These are phyloP conservation scores for Rhizopogon vinicolor DNA, from an alignment of 768 basidiomycete genomes.

Conservation along the genomic window DNA sequence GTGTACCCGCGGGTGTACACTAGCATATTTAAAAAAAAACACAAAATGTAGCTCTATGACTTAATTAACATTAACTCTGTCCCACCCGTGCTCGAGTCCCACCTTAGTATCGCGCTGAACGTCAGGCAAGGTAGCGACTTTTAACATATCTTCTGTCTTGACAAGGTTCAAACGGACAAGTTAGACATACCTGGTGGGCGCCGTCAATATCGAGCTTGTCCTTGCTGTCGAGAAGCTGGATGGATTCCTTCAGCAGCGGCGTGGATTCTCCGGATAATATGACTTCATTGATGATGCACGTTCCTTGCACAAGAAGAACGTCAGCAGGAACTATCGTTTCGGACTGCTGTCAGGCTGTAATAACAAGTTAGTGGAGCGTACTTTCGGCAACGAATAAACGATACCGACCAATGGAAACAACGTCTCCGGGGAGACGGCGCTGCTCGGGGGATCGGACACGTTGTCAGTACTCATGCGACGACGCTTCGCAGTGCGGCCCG, in stretches of 20 bases:
- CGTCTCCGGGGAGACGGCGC: constrained; percentile 88
- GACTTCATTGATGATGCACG: constrained; percentile 97
- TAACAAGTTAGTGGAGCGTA: background rate
- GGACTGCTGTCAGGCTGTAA: no score
- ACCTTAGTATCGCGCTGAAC: background rate
- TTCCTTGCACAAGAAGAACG: no score
- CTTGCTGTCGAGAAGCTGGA: constrained; percentile 71
- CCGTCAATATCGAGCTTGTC: constrained; percentile 85
- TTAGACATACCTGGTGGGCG: no score
- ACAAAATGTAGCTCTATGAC: no score
- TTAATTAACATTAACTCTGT: background rate
- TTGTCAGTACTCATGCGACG: no score
- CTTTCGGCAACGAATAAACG: constrained; percentile 1
- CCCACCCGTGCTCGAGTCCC: constrained; percentile 1
- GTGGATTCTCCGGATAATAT: constrained; percentile 99
- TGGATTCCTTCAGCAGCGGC: constrained; percentile 92
- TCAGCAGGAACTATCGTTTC: no score
- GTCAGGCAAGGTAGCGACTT: background rate
- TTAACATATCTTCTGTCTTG: constrained; percentile 13
- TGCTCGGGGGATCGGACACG: no score
- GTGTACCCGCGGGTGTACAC: no score
- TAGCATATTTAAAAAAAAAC: no score
- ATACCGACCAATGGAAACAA: constrained; percentile 73
- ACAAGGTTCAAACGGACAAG: constrained; percentile 14
- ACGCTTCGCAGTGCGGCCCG: no score